Percentiles rank a stretch among this genome's conserved stretches.
Evolutionary conservation across 176 grass and related monocot genomes (phyloP).

Genomic region (Chloris gayana): DNA sequence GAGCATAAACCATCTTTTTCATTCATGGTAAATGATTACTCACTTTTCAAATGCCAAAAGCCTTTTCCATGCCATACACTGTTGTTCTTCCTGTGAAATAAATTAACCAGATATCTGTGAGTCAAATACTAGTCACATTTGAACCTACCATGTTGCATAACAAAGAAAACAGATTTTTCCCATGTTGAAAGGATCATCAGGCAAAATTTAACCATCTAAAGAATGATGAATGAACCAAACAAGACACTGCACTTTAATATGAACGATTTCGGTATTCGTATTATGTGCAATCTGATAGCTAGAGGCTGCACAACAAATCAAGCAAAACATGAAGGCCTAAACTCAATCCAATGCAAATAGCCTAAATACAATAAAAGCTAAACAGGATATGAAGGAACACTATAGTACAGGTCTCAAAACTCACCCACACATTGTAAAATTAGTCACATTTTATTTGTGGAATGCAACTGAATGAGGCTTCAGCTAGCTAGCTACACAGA

Average conservation of each 20-base stretch:
- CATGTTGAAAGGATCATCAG: slow-evolving; percentile 16
- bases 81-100: slow-evolving; percentile 83
- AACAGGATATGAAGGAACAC: slow-evolving; percentile 25
- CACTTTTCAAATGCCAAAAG: slow-evolving; percentile 95
- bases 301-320: background rate
- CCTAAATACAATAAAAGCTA: slow-evolving; percentile 11
- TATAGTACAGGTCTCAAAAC: slow-evolving; percentile 18
- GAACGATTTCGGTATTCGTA: background rate
- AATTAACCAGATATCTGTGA: slow-evolving; percentile 36
- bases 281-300: slow-evolving; percentile 11
- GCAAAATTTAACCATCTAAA: slow-evolving; percentile 18
- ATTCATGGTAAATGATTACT: slow-evolving; percentile 36
- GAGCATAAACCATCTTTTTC: background rate
- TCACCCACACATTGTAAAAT: background rate
- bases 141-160: slow-evolving; percentile 28
- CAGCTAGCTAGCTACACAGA: background rate
- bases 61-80: slow-evolving; percentile 91
- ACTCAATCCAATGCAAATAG: background rate
- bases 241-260: slow-evolving; percentile 8
- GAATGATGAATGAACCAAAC: slow-evolving; percentile 35
- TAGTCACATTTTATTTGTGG: slow-evolving; percentile 20
- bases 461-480: slow-evolving; percentile 13
- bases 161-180: slow-evolving; percentile 10
- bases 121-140: slow-evolving; percentile 43
- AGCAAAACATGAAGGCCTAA: slow-evolving; percentile 18